Conservation (phyloP, 2,329 filamentous ascomycete species). For the Calonectria pseudoreteaudii region DNA sequence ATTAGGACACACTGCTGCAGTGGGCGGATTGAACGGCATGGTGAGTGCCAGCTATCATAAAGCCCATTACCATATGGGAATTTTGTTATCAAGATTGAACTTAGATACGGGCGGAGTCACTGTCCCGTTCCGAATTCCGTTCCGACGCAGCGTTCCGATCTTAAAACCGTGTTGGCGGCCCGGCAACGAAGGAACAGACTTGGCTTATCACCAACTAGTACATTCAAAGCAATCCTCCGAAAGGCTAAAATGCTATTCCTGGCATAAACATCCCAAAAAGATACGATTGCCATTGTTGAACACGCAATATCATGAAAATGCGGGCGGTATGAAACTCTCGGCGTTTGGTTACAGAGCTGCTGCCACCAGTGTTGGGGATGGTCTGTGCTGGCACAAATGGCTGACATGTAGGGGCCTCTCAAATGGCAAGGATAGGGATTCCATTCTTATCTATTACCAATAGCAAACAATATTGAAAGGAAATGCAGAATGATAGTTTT, state of each 20-base stretch:
- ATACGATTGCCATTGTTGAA: not conserved
- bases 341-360: too few relatives aligned
- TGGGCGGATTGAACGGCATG: not conserved
- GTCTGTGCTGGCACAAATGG: not conserved
- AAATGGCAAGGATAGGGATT: not conserved
- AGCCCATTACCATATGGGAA: not conserved
- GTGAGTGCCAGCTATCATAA: not conserved
- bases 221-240: not conserved
- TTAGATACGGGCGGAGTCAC: not conserved
- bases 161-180: not conserved
- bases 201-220: not conserved
- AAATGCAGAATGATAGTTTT: not conserved
- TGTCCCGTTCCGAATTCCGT: not conserved
- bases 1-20: not conserved
- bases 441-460: not conserved
- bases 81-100: not conserved
- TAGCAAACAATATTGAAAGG: not conserved
- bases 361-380: not conserved
- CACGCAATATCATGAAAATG: not conserved
- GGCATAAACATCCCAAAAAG: not conserved
- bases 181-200: not conserved
- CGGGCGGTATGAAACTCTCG: not conserved
- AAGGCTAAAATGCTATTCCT: not conserved
- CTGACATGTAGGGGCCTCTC: not conserved
- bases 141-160: not conserved